Evolutionary conservation across 352 stramenopile species (phyloP).

Genomic region (Thalassiosira delicatula): DNA sequence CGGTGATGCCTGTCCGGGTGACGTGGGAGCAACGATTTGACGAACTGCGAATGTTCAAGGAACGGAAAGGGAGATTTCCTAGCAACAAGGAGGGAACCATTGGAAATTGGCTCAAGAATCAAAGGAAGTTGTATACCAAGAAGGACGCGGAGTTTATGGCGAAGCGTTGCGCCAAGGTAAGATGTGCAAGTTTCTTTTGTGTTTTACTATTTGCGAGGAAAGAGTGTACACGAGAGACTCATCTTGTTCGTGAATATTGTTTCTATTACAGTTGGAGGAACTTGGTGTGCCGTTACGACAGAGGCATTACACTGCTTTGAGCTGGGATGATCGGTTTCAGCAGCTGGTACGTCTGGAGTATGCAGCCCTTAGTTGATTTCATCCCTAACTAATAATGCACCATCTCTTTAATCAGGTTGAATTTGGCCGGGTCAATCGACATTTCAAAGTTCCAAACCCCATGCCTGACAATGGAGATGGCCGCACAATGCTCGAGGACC

Average conservation of each 20-base stretch:
- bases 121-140: conserved; percentile 34
- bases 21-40: conserved; percentile 60
- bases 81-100: conserved; percentile 44
- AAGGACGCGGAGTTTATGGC: conserved; percentile 23
- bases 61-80: conserved; percentile 42
- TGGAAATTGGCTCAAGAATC: conserved; percentile 63
- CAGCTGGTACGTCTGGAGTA: too few species aligned
- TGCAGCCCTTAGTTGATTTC: too few species aligned
- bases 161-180: too few species aligned
- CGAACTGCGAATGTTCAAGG: conserved; percentile 43
- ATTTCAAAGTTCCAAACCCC: conserved; percentile 35
- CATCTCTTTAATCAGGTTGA: too few species aligned
- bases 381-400: too few species aligned
- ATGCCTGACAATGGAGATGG: background rate
- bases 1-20: conserved; percentile 23
- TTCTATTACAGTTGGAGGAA: too few species aligned
- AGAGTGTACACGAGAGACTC: too few species aligned
- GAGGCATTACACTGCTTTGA: conserved; percentile 15
- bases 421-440: background rate
- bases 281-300: too few species aligned
- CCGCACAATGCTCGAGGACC: too few species aligned
- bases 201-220: too few species aligned
- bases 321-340: conserved; percentile 26
- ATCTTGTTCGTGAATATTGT: too few species aligned
- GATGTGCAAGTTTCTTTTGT: too few species aligned